These are phyloP conservation scores for Picea mariana DNA, from an alignment of 83 land plant species.

Conservation along the genomic window DNA sequence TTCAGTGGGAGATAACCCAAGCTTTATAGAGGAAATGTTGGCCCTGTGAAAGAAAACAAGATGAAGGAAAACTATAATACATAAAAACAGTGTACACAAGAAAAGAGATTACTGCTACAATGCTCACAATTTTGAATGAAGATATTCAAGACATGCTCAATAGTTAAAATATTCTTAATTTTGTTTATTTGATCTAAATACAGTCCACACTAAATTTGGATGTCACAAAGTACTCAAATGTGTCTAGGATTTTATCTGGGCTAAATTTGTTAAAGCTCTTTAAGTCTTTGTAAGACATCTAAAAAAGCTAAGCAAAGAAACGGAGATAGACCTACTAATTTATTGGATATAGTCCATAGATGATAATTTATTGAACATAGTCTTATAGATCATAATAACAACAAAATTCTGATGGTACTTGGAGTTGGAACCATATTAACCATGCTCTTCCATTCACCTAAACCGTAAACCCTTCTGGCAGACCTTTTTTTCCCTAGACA, in stretches of 20 bases:
- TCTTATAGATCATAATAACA: too few relatives aligned
- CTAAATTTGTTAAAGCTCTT: background rate
- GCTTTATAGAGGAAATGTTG: background rate
- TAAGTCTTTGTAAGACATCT: background rate
- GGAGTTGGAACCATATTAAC: background rate
- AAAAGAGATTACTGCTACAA: background rate
- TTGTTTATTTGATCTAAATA: background rate
- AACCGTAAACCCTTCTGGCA: too few relatives aligned
- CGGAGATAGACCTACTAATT: background rate
- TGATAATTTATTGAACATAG: too few relatives aligned
- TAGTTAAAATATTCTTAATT: background rate
- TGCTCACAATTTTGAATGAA: background rate
- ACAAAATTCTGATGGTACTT: background rate
- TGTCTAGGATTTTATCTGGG: background rate
- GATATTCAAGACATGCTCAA: background rate
- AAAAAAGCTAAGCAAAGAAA: background rate
- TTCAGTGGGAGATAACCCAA: background rate
- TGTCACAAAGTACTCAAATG: constrained; percentile 7
- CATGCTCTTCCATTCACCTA: background rate
- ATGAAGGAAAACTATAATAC: background rate
- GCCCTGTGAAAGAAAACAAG: background rate
- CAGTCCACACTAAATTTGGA: background rate
- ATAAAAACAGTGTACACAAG: background rate
- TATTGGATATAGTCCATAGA: background rate
- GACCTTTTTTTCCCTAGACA: too few relatives aligned